Percentiles rank a stretch among this genome's conserved stretches.
Conservation (phyloP, 179 eudicot genomes). For the Beta lomatogona region DNA sequence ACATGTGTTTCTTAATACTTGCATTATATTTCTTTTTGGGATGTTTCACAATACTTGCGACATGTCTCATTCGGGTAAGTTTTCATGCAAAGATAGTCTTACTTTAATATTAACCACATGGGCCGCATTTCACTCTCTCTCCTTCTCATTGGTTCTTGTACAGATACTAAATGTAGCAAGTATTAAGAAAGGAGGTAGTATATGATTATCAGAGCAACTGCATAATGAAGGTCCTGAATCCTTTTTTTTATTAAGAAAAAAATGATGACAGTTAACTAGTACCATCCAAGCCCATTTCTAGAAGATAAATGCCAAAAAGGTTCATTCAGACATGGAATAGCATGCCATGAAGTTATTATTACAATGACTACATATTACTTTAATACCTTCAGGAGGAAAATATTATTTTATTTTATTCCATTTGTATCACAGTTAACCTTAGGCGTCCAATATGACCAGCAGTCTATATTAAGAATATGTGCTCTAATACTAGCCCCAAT, state of each 20-base stretch:
- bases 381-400: neutral
- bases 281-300: neutral
- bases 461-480: neutral
- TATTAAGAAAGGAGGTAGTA: too few species aligned
- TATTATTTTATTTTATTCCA: neutral
- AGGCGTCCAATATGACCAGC: neutral
- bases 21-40: too few species aligned
- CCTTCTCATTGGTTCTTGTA: too few species aligned
- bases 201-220: neutral
- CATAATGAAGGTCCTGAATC: neutral
- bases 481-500: neutral
- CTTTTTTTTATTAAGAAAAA: neutral
- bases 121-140: too few species aligned
- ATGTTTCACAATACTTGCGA: too few species aligned
- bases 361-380: neutral
- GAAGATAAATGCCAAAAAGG: neutral
- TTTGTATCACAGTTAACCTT: neutral
- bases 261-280: neutral
- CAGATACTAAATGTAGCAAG: too few species aligned
- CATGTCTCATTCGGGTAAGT: too few species aligned
- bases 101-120: too few species aligned
- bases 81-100: too few species aligned
- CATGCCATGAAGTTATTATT: neutral
- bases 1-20: too few species aligned
- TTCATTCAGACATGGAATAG: neutral